Base-by-base conservation (phyloP, 768 basidiomycete species). In the Leccinellum luteum region DNA sequence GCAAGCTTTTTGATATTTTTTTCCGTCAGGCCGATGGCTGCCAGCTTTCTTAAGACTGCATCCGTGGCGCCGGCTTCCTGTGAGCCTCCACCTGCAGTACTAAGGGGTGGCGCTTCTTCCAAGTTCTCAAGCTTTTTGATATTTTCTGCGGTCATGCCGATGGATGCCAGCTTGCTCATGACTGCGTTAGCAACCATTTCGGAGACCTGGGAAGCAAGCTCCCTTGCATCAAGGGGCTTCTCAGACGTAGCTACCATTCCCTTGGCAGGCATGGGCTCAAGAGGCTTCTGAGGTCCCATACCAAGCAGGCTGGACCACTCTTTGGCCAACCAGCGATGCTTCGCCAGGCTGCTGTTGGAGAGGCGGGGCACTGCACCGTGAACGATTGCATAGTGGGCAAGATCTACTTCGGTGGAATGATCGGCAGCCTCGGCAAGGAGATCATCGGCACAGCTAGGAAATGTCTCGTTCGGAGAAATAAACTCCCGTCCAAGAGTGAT, bases 361-460 rank as follows among this genome's bases (percentile, higher is more conserved):
- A 61, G 35, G 10, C 31, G 31, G 0, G 60, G 57, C 0, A 28
- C 6, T 0, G 35, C 34, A 17, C 50, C 50, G 0, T 55, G 44
- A 21, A 61, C 23, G 2, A 50, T 2, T 0, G 41, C 48, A 4
- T 57, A 60, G 44, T 60, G 56, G 2, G 43, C 6, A 6, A 51
- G 27, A 4, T 60, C 56, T 1, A 60, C 49, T n/a, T 50, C 28
- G 2, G 56, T 54, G 10, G 56, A 54, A 41, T 60, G 60, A 27
- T 60, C 52, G 0, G 52, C 52, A 9, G 60, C 52, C n/a, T 60
- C 59, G 2, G 59, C 41, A 14, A 60, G 48, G n/a, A 60, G 19
- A 15, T 60, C 51, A 2, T 60, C 55, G 3, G 48, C 32, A 25
- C 54, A 59, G 17, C 1, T 21, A 12, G 59, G 48, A 34, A 60